Conservation (phyloP, 2,329 filamentous ascomycete genomes). For the Neofusicoccum ribis region DNA sequence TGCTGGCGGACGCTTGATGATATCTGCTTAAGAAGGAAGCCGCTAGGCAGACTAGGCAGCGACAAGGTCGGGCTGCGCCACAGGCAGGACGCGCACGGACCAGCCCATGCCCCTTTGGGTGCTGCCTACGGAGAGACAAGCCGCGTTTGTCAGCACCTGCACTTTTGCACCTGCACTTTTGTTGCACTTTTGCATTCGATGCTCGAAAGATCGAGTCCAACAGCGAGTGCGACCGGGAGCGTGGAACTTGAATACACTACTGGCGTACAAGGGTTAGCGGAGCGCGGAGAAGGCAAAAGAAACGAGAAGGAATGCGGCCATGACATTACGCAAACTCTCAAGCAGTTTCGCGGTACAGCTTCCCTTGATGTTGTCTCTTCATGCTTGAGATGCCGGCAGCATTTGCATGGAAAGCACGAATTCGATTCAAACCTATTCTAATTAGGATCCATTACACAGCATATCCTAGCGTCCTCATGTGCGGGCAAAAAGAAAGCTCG, state of each 20-base stretch:
- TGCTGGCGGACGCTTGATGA: not conserved
- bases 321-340: not conserved
- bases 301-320: slow-evolving; percentile 22
- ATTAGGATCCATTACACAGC: no score
- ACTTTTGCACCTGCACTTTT: no score
- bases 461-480: no score
- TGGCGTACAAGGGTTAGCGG: slow-evolving; percentile 22
- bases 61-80: slow-evolving; percentile 5
- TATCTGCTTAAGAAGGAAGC: not conserved
- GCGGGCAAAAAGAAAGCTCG: no score
- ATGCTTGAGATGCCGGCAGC: no score
- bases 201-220: no score
- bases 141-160: not conserved
- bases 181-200: no score
- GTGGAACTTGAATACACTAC: slow-evolving; percentile 20
- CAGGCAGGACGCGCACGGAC: slow-evolving; percentile 5
- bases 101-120: not conserved
- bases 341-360: no score
- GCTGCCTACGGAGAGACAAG: not conserved
- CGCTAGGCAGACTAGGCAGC: slow-evolving; percentile 13
- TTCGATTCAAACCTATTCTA: no score
- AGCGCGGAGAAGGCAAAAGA: slow-evolving; percentile 19
- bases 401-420: no score
- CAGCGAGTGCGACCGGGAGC: no score
- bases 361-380: no score